Evolutionary conservation across 2,329 filamentous ascomycete genomes (phyloP).

Genomic region (Aspergillus fischeri): DNA sequence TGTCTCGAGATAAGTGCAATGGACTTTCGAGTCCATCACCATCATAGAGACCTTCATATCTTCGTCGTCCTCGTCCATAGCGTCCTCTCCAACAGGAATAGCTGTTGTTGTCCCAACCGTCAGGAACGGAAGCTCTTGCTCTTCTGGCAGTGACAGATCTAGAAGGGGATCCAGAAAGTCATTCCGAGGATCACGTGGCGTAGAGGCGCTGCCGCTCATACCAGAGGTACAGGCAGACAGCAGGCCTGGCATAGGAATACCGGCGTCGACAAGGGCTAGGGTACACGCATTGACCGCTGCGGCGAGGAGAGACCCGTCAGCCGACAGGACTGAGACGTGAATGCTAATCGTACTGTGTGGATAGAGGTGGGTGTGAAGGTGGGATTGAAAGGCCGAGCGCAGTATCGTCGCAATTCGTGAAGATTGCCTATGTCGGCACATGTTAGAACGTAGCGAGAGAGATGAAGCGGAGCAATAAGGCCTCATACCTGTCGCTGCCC

Average conservation of each 20-base stretch:
- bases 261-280: conserved; percentile 87
- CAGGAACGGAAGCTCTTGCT: conserved; percentile 78
- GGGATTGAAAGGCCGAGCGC: conserved; percentile 68
- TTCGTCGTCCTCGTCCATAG: conserved; percentile 43
- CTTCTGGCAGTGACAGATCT: conserved; percentile 43
- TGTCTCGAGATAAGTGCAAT: conserved; percentile 72
- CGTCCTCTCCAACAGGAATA: conserved; percentile 51
- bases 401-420: conserved; percentile 62
- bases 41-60: conserved; percentile 66
- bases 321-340: conserved; percentile 78
- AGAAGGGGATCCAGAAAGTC: conserved; percentile 43
- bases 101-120: conserved; percentile 68
- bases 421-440: conserved; percentile 56
- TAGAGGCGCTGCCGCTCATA: conserved; percentile 49
- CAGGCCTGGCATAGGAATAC: conserved; percentile 92
- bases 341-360: conserved; percentile 81
- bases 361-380: conserved; percentile 81
- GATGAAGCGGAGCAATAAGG: neutral
- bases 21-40: conserved; percentile 84
- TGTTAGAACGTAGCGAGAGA: neutral
- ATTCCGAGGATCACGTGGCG: conserved; percentile 35
- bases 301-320: conserved; percentile 86
- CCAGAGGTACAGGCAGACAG: conserved; percentile 85
- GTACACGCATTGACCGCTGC: conserved; percentile 88
- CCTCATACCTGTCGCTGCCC: conserved; percentile 71